Percentiles rank a stretch among this genome's conserved stretches.
Evolutionary conservation across 495 filamentous ascomycete species (phyloP).

Genomic region (Gamarada debralockiae): DNA sequence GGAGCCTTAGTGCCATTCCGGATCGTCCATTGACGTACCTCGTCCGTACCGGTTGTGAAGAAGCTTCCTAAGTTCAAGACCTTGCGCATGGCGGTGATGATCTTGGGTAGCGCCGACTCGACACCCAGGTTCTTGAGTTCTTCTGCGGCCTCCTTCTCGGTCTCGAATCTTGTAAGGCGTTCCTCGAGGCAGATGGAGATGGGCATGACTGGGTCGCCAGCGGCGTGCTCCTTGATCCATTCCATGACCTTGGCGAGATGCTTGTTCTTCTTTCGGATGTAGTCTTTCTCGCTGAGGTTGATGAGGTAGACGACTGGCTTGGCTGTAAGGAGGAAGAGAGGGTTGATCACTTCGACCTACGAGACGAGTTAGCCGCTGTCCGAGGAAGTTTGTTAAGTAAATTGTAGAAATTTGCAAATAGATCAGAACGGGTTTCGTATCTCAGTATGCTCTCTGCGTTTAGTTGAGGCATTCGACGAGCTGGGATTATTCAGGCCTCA

Average conservation of each 20-base stretch:
- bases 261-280: conserved; percentile 99
- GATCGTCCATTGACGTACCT: conserved; percentile 98
- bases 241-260: conserved; percentile 86
- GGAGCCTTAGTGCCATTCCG: conserved; percentile 95
- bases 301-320: conserved; percentile 98
- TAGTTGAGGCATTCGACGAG: conserved; percentile 83
- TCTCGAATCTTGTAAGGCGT: conserved; percentile 73
- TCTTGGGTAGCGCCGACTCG: conserved; percentile 87
- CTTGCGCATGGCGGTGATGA: conserved; percentile 91
- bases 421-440: conserved; percentile 56
- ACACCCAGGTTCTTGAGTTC: conserved; percentile 88
- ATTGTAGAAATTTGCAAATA: conserved; percentile 30
- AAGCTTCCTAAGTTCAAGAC: conserved; percentile 87
- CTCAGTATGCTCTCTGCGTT: conserved; percentile 62
- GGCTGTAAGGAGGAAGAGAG: conserved; percentile 88
- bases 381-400: background rate
- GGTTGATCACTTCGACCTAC: conserved; percentile 97
- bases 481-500: conserved; percentile 97
- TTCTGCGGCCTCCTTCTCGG: conserved; percentile 71
- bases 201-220: conserved; percentile 86
- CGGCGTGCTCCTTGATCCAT: conserved; percentile 88
- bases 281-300: conserved; percentile 96
- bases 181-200: conserved; percentile 92
- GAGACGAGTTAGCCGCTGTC: conserved; percentile 27
- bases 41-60: conserved; percentile 96